Percentiles rank a stretch among this genome's conserved stretches.
Evolutionary conservation across 441 rosid genomes (phyloP).

Genomic region (Mallotus repandus): DNA sequence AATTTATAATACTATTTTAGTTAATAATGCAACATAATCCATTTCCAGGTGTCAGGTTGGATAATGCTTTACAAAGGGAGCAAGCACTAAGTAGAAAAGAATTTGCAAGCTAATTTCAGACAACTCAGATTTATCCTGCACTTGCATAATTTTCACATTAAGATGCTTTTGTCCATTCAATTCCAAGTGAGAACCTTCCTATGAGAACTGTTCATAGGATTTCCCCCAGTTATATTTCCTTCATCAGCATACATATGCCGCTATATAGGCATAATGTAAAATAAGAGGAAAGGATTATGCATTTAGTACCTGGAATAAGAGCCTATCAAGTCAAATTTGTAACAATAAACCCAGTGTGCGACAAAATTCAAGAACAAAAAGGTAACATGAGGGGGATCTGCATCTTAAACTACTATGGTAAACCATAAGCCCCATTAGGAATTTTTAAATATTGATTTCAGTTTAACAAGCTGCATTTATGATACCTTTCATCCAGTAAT

Average conservation of each 20-base stretch:
- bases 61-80: not conserved
- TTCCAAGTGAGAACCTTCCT: not conserved
- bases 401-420: too few relatives aligned
- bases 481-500: not conserved
- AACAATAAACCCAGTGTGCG: too few relatives aligned
- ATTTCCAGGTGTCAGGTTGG: not conserved
- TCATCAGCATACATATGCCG: not conserved
- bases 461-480: not conserved
- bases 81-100: too few relatives aligned
- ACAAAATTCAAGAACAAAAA: too few relatives aligned
- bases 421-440: too few relatives aligned
- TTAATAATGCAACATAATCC: conserved; percentile 4
- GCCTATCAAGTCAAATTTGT: not conserved
- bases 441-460: too few relatives aligned
- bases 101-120: not conserved
- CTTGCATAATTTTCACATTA: not conserved
- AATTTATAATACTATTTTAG: not conserved
- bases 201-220: not conserved
- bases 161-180: not conserved
- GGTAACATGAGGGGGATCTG: too few relatives aligned
- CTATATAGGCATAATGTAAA: not conserved
- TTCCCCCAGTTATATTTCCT: not conserved
- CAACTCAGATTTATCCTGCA: not conserved
- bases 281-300: not conserved
- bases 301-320: not conserved